Base-by-base conservation (phyloP, 768 basidiomycete genomes). In the Psilocybe tampanensis region DNA sequence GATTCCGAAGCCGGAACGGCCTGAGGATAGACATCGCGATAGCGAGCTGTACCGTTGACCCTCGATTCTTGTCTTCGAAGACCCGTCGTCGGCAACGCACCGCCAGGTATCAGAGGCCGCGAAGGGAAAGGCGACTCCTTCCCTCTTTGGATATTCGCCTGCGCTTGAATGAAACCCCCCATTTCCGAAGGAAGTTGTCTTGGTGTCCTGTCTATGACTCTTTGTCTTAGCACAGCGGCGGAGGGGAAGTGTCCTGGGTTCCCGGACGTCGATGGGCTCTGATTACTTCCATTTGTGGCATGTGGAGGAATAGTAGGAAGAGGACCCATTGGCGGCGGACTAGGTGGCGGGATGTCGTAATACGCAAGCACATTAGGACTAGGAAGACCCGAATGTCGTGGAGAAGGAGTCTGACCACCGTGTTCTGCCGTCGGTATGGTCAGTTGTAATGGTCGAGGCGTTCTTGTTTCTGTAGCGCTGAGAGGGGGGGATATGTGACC, bases 41-140 rank as follows among this genome's bases (percentile, higher is more conserved):
- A 48, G 8, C 47, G 5, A 9, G n/a, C 1, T 12, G 47, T 48
- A 29, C 47, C 47, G 5, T 26, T 48, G 6, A 48, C 26, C n/a
- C 36, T 5, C 36, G 36, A 39, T 13, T 39, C 36, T 13, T 39
- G 36, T 39, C 36, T 5, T 5, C 12, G 7, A 13, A 39, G 36
- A 39, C 36, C 36, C 36, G 36, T 8, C 3, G 36, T 39, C 8
- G 54, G 52, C 19, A 55, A 44, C 13, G 56, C 21, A 33, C 29
- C 47, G 36, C 19, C 39, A 19, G 68, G 47, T 56, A 73, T 54
- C n/a, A 80, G 59, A 18, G 81, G 80, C 9, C 68, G 70, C n/a
- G 74, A 50, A 21, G 84, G 83, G 70, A 85, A 84, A 0, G 84
- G 82, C 13, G 74, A 60, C 62, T 81, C 77, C 36, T 76, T 74